These are phyloP conservation scores for Endogone sp. DNA, from an alignment of 192 early-diverging fungal species.

Conservation along the genomic window DNA sequence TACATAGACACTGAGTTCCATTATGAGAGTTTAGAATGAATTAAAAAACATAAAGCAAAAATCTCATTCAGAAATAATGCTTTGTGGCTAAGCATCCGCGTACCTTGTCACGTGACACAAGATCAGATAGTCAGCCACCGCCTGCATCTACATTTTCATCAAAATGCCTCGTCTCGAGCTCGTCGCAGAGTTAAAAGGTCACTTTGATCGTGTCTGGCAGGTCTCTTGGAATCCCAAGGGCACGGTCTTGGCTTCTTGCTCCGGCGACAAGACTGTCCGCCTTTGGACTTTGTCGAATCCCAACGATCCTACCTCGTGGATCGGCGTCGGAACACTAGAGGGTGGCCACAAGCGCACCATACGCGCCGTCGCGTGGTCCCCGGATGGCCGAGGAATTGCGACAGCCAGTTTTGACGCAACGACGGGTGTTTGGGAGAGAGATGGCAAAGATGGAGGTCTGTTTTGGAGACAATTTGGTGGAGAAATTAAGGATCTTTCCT, in stretches of 20 bases:
- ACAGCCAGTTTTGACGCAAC: slow-evolving; percentile 93
- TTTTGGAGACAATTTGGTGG: background rate
- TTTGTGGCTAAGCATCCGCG: too few relatives aligned
- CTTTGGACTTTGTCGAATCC: slow-evolving; percentile 57
- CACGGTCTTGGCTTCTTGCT: slow-evolving; percentile 73
- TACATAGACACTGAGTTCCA: too few relatives aligned
- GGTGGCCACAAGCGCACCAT: slow-evolving; percentile 91
- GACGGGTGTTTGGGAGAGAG: slow-evolving; percentile 88
- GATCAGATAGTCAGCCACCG: too few relatives aligned
- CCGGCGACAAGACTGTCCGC: slow-evolving; percentile 86
- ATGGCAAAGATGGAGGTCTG: slow-evolving; percentile 40
- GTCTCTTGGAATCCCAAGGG: slow-evolving; percentile 81
- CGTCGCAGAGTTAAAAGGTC: slow-evolving; percentile 63
- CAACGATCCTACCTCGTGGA: slow-evolving; percentile 46
- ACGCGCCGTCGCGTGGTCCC: slow-evolving; percentile 82
- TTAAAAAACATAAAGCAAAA: too few relatives aligned
- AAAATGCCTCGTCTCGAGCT: slow-evolving; percentile 50
- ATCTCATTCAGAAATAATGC: too few relatives aligned
- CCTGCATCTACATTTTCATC: too few relatives aligned
- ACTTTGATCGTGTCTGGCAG: slow-evolving; percentile 85
- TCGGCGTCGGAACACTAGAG: slow-evolving; percentile 68
- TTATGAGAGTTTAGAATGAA: too few relatives aligned
- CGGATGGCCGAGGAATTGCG: slow-evolving; percentile 66
- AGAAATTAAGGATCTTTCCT: background rate
- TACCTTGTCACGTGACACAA: too few relatives aligned